Evolutionary conservation across 2,329 filamentous ascomycete genomes (phyloP).

Genomic region (Emergomyces orientalis): DNA sequence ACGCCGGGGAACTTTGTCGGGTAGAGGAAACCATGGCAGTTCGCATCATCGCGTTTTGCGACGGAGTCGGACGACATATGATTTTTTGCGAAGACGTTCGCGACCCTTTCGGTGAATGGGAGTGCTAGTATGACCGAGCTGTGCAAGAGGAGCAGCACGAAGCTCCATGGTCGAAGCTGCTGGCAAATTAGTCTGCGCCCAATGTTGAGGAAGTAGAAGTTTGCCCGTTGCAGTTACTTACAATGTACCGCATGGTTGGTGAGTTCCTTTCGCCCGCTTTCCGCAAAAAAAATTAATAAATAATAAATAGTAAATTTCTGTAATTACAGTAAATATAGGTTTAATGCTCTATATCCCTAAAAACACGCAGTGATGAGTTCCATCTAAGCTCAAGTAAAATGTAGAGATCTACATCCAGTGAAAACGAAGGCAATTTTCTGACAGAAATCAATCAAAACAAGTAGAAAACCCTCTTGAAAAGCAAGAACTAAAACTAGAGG

Average conservation of each 20-base stretch:
- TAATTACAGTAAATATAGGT: background rate
- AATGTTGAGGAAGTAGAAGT: background rate
- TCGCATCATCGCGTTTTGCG: constrained; percentile 6
- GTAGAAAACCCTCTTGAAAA: background rate
- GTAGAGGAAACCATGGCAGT: constrained; percentile 26
- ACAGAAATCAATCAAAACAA: background rate
- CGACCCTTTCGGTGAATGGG: constrained; percentile 6
- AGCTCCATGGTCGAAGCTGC: background rate
- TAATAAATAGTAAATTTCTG: too few species aligned
- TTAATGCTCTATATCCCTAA: background rate
- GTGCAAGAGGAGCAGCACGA: constrained; percentile 8
- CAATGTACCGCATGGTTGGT: constrained; percentile 5
- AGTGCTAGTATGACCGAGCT: background rate
- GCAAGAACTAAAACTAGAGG: background rate
- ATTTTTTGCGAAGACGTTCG: constrained; percentile 11
- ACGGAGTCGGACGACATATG: background rate
- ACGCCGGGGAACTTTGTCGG: constrained; percentile 44
- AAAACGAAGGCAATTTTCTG: background rate
- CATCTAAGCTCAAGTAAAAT: background rate
- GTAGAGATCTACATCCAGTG: background rate
- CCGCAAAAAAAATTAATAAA: background rate
- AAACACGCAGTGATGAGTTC: background rate
- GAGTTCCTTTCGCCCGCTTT: background rate
- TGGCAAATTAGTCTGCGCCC: background rate
- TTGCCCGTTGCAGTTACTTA: background rate